phyloP scores from a whole-genome alignment of 208 protist species.

The Porcisia hertigi region DNA sequence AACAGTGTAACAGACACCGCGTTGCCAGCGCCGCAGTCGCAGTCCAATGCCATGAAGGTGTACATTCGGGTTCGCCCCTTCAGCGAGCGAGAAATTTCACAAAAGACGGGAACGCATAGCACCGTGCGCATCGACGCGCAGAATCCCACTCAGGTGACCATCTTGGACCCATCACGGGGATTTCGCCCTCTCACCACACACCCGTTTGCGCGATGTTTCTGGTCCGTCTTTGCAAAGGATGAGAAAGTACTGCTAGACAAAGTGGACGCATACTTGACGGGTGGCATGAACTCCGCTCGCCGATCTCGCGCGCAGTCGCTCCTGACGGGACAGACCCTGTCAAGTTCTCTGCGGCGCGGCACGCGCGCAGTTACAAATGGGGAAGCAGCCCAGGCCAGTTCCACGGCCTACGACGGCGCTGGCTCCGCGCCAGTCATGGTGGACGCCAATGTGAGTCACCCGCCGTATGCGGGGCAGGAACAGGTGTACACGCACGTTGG shows the following conservation, averaged over 20 bases:
- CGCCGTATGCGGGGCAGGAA: conserved; percentile 71
- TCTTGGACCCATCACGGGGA: conserved; percentile 64
- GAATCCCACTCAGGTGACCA: conserved; percentile 69
- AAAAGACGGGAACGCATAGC: conserved; percentile 45
- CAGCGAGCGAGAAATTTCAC: conserved; percentile 73
- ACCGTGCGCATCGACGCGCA: conserved; percentile 74
- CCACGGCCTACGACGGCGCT: conserved; percentile 16
- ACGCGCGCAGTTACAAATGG: conserved; percentile 5
- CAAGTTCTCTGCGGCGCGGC: conserved; percentile 16
- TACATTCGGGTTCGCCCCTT: conserved; percentile 88
- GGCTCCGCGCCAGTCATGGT: conserved; percentile 62
- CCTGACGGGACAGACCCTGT: conserved; percentile 1
- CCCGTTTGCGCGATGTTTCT: conserved; percentile 79
- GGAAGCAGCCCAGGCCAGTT: background rate
- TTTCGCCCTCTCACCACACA: conserved; percentile 64
- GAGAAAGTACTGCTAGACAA: conserved; percentile 29
- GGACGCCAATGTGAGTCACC: conserved; percentile 51
- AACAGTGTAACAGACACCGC: background rate
- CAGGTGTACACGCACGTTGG: conserved; percentile 80
- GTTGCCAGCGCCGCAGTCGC: conserved; percentile 22
- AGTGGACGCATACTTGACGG: conserved; percentile 47
- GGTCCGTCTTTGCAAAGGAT: conserved; percentile 66
- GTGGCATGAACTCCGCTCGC: conserved; percentile 47
- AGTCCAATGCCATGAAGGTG: conserved; percentile 80
- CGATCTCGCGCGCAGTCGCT: conserved; percentile 37